Evolutionary conservation across 371 early-diverging fungal genomes (phyloP).

Genomic region (Dentiscutata heterogama): DNA sequence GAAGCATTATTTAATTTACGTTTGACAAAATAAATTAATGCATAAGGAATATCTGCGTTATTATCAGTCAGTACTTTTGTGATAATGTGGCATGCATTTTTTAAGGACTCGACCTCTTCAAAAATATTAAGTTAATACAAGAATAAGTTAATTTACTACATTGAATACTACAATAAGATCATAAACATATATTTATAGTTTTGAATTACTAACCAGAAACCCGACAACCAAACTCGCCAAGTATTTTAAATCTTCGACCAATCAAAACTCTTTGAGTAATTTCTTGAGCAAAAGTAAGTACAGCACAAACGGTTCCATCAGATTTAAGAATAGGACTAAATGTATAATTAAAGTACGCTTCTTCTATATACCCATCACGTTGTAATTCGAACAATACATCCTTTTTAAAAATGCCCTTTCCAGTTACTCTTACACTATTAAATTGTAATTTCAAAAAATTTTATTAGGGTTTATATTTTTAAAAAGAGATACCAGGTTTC

Average conservation of each 20-base stretch:
- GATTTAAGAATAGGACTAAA: conserved; percentile 25
- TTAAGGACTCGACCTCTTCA: conserved; percentile 23
- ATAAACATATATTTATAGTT: no score
- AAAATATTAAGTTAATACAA: background rate
- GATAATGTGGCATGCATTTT: background rate
- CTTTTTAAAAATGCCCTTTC: conserved; percentile 28
- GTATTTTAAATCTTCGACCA: background rate
- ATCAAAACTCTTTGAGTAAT: background rate
- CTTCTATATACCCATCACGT: conserved; percentile 24
- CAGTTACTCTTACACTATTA: conserved; percentile 7
- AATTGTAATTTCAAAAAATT: no score
- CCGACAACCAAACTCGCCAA: background rate
- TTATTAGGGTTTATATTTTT: no score
- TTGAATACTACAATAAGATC: background rate
- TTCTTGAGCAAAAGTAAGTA: conserved; percentile 10
- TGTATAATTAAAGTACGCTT: conserved; percentile 19
- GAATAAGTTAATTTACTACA: background rate
- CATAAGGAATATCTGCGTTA: no score
- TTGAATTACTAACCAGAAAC: background rate
- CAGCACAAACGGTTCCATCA: background rate
- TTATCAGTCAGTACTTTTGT: no score
- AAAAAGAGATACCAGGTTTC: no score
- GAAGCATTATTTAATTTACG: no score
- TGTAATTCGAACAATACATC: background rate
- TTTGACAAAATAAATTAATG: no score